Evolutionary conservation across 176 grass and related monocot genomes (phyloP).

Genomic region (Bonia amplexicaulis): DNA sequence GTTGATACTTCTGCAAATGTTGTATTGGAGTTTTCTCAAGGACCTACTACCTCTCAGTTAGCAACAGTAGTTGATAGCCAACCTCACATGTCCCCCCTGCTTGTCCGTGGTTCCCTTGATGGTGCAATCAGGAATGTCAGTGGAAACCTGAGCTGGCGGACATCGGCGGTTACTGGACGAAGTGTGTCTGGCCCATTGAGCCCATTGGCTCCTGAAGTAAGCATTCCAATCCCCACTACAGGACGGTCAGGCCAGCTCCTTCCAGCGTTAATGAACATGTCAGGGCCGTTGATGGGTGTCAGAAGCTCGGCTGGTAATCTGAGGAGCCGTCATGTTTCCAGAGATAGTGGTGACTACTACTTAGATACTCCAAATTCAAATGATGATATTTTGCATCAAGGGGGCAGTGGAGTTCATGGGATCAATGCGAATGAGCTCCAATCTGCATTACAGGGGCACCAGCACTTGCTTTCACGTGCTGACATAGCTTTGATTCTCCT

Average conservation of each 20-base stretch:
- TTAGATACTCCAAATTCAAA: slow-evolving; percentile 94
- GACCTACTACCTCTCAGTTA: slow-evolving; percentile 57
- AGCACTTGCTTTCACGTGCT: slow-evolving; percentile 91
- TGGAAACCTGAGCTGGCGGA: slow-evolving; percentile 94
- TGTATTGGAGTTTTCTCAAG: slow-evolving; percentile 92
- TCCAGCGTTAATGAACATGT: slow-evolving; percentile 90
- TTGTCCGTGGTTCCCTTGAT: slow-evolving; percentile 97
- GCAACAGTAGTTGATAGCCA: slow-evolving; percentile 72
- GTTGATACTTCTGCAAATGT: slow-evolving; percentile 72
- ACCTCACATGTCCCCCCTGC: slow-evolving; percentile 98
- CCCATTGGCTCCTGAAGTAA: slow-evolving; percentile 82
- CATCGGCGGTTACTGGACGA: slow-evolving; percentile 81
- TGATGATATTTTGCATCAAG: slow-evolving; percentile 83
- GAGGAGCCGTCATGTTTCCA: slow-evolving; percentile 91
- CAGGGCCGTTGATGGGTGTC: slow-evolving; percentile 83
- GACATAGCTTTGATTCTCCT: slow-evolving; percentile 98
- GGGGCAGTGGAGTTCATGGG: slow-evolving; percentile 63
- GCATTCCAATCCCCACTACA: slow-evolving; percentile 61
- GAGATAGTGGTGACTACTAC: slow-evolving; percentile 88
- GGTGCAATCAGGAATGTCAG: slow-evolving; percentile 77
- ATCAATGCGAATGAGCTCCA: slow-evolving; percentile 93
- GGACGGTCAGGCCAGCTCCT: slow-evolving; percentile 90
- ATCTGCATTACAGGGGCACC: slow-evolving; percentile 91
- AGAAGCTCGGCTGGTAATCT: slow-evolving; percentile 83
- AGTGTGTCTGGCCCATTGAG: slow-evolving; percentile 95